Conservation (phyloP, 2,329 filamentous ascomycete species). For the Paradendryphiella salina region DNA sequence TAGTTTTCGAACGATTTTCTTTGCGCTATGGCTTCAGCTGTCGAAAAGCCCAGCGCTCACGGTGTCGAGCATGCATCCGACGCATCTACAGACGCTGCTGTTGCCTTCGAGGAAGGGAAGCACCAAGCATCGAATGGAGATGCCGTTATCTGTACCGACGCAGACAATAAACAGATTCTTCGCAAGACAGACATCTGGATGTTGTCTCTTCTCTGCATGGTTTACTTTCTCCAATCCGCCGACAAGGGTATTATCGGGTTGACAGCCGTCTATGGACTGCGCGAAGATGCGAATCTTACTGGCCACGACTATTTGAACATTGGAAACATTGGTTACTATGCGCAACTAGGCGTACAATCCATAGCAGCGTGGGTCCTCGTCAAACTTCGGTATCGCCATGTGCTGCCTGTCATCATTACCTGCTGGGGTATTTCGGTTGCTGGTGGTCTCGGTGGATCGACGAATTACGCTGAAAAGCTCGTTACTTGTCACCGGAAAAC, state of each 20-base stretch:
- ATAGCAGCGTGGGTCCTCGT: conserved; percentile 56
- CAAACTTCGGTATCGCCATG: conserved; percentile 44
- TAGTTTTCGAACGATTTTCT: neutral
- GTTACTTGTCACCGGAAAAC: conserved; percentile 65
- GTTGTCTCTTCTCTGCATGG: conserved; percentile 31
- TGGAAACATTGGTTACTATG: conserved; percentile 54
- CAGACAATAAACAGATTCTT: conserved; percentile 29
- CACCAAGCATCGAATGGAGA: conserved; percentile 15
- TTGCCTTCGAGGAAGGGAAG: conserved; percentile 28
- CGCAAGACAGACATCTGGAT: conserved; percentile 30
- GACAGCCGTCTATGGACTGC: conserved; percentile 60
- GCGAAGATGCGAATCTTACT: conserved; percentile 38
- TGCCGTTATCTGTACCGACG: conserved; percentile 25
- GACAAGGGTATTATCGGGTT: conserved; percentile 57
- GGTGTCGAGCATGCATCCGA: conserved; percentile 19
- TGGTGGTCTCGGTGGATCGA: conserved; percentile 28
- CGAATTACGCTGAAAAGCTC: conserved; percentile 51
- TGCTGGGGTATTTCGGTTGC: conserved; percentile 54
- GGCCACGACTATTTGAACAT: conserved; percentile 55
- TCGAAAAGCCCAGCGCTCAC: conserved; percentile 18
- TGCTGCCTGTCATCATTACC: conserved; percentile 38
- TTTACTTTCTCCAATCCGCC: conserved; percentile 30
- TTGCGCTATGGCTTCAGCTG: conserved; percentile 20
- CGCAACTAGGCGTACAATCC: conserved; percentile 57
- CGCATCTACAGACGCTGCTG: conserved; percentile 14